phyloP scores from a whole-genome alignment of 768 basidiomycete species.

The Hypsizygus marmoreus region DNA sequence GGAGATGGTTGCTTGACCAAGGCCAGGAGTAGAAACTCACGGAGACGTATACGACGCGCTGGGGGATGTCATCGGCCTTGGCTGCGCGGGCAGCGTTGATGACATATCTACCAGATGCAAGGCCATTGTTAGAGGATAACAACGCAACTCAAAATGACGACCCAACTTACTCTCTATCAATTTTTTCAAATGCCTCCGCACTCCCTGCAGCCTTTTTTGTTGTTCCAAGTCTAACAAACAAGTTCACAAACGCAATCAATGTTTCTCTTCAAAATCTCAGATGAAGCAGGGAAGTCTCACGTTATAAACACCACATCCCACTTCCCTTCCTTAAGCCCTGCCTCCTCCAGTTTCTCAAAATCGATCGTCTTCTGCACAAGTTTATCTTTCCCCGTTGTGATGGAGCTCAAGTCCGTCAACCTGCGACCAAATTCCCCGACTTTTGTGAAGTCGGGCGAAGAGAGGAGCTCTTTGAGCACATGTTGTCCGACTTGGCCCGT shows the following conservation, averaged over 20 bases:
- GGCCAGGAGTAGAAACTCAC: constrained; percentile 35
- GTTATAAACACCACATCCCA: constrained; percentile 82
- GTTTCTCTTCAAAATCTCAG: neutral
- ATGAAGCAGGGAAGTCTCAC: constrained; percentile 32
- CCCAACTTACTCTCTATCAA: constrained; percentile 67
- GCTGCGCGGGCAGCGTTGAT: constrained; percentile 71
- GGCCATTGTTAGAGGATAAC: neutral
- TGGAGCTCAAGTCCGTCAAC: constrained; percentile 45
- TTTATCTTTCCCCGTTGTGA: constrained; percentile 51
- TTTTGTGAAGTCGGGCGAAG: constrained; percentile 51
- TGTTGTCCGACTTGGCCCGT: constrained; percentile 71
- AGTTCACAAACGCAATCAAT: no score
- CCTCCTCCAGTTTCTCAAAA: constrained; percentile 63
- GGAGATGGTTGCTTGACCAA: neutral
- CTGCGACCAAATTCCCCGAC: constrained; percentile 74
- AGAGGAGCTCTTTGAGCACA: constrained; percentile 63
- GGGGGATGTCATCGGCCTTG: constrained; percentile 47
- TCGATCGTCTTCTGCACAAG: constrained; percentile 68
- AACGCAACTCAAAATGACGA: neutral
- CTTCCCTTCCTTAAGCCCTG: constrained; percentile 51
- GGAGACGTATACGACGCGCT: constrained; percentile 72
- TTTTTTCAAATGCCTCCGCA: constrained; percentile 68
- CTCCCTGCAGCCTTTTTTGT: constrained; percentile 61
- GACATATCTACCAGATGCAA: constrained; percentile 56
- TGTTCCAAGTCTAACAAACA: constrained; percentile 58